Conservation (phyloP, 768 basidiomycete genomes). For the Hericium coralloides region DNA sequence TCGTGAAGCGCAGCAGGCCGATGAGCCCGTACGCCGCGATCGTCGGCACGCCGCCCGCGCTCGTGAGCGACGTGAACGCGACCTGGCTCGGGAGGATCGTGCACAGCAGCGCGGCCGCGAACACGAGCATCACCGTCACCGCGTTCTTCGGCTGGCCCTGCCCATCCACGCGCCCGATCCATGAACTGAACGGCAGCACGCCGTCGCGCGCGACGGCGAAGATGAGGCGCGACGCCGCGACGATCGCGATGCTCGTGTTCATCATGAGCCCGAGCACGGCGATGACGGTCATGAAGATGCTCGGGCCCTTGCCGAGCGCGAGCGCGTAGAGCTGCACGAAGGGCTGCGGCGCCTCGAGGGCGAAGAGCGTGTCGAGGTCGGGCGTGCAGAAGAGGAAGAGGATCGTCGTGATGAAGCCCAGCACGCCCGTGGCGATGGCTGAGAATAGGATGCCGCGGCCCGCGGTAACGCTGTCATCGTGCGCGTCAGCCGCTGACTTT, state of each 20-base stretch:
- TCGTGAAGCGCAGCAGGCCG: slow-evolving; percentile 57
- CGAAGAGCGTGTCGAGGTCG: slow-evolving; percentile 64
- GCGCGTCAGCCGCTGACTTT: neutral
- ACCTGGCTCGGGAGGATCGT: slow-evolving; percentile 84
- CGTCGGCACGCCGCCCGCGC: slow-evolving; percentile 76
- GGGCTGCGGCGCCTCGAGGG: slow-evolving; percentile 78
- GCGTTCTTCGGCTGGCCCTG: slow-evolving; percentile 76
- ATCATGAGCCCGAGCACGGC: slow-evolving; percentile 81
- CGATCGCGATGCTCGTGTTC: slow-evolving; percentile 84
- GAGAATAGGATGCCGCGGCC: slow-evolving; percentile 77
- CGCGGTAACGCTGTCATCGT: slow-evolving; percentile 51
- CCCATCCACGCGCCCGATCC: slow-evolving; percentile 69
- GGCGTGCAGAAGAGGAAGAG: slow-evolving; percentile 83
- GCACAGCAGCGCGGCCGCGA: slow-evolving; percentile 68
- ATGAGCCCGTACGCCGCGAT: slow-evolving; percentile 85
- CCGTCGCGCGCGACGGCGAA: slow-evolving; percentile 91
- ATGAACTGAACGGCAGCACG: slow-evolving; percentile 70
- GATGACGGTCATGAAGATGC: slow-evolving; percentile 82
- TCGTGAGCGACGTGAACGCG: slow-evolving; percentile 84
- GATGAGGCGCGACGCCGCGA: slow-evolving; percentile 80
- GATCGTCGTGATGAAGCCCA: slow-evolving; percentile 74
- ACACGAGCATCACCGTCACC: slow-evolving; percentile 76
- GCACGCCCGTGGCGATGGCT: slow-evolving; percentile 65
- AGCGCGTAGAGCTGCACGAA: slow-evolving; percentile 84
- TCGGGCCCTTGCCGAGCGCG: slow-evolving; percentile 70